Percentiles rank a stretch among this genome's conserved stretches.
phyloP scores from a whole-genome alignment of 2,329 filamentous ascomycete genomes.

The Endoconidiophora polonica region DNA sequence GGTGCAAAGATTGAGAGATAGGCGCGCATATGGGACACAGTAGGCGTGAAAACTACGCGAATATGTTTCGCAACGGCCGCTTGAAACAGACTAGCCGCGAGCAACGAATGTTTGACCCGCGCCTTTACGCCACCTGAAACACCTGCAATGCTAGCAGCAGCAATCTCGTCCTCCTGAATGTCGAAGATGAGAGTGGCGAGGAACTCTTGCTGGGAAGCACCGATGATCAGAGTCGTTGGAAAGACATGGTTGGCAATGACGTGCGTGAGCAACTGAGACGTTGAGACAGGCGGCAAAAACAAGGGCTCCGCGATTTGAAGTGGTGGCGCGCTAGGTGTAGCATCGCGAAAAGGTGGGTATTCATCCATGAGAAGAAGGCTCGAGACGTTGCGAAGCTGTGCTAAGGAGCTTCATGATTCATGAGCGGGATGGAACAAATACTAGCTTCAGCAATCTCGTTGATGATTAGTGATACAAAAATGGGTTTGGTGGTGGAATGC shows the following conservation, averaged over 20 bases:
- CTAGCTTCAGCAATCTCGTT: no score
- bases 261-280: slow-evolving; percentile 46
- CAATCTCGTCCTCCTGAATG: slow-evolving; percentile 9
- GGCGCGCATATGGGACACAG: slow-evolving; percentile 60
- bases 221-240: slow-evolving; percentile 54
- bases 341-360: neutral
- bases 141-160: no score
- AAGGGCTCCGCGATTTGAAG: slow-evolving; percentile 18
- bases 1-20: slow-evolving; percentile 45
- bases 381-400: neutral
- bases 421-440: neutral
- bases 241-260: slow-evolving; percentile 39
- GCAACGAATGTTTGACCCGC: slow-evolving; percentile 22
- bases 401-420: neutral
- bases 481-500: no score
- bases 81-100: slow-evolving; percentile 50
- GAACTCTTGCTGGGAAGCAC: slow-evolving; percentile 48
- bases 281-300: slow-evolving; percentile 36
- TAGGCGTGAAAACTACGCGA: slow-evolving; percentile 55
- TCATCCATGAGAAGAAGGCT: slow-evolving; percentile 1
- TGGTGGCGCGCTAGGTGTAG: neutral
- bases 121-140: neutral
- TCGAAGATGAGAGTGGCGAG: slow-evolving; percentile 35
- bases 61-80: slow-evolving; percentile 53
- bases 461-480: no score